These are phyloP conservation scores for Podospora anserina DNA, from an alignment of 495 filamentous ascomycete genomes.

Conservation along the genomic window DNA sequence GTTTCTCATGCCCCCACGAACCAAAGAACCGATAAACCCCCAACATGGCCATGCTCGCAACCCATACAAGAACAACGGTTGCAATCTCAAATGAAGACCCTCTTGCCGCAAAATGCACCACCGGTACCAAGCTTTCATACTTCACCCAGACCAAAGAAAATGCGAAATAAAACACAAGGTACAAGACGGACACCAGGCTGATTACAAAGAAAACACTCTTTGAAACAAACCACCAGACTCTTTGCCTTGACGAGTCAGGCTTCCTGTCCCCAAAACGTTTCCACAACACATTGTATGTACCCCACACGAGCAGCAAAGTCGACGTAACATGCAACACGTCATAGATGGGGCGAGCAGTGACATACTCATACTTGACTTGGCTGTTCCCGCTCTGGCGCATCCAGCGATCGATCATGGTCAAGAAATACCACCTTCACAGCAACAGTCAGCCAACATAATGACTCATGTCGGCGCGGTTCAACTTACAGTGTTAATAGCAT, in stretches of 20 bases:
- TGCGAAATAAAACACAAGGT: not conserved
- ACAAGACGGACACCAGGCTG: not conserved
- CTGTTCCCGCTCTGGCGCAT: not conserved
- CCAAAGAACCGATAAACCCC: not conserved
- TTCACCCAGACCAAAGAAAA: not conserved
- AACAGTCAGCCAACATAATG: not conserved
- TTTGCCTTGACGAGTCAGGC: not conserved
- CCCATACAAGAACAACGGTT: not conserved
- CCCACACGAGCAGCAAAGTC: not conserved
- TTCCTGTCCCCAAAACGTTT: not conserved
- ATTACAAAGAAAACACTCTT: not conserved
- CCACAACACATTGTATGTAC: not conserved
- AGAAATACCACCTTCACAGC: not conserved
- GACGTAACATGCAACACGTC: not conserved
- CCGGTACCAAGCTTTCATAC: not conserved
- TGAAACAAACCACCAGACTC: not conserved
- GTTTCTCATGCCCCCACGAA: not conserved
- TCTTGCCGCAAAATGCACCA: not conserved
- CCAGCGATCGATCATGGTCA: conserved; percentile 3
- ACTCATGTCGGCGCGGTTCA: not conserved
- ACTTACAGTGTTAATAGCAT: not conserved
- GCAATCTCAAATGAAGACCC: conserved; percentile 2
- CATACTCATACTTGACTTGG: not conserved
- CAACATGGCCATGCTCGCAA: not conserved
- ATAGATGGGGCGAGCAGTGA: not conserved